Base-by-base conservation (phyloP, 306 rosid genomes). In the Cucumis melo region DNA sequence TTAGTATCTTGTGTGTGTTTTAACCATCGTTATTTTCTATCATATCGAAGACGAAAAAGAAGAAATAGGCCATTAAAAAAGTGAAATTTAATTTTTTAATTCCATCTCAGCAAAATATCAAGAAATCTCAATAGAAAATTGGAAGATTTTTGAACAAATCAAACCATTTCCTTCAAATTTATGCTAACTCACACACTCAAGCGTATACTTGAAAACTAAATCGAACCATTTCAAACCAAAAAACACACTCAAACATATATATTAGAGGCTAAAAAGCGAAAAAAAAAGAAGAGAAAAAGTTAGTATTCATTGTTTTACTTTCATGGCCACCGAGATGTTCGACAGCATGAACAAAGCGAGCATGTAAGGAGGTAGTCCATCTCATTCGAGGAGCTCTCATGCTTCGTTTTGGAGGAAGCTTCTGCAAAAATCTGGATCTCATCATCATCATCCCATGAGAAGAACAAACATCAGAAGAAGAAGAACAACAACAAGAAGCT, bases 311-410 rank as follows among this genome's bases (percentile, higher is more conserved):
- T 12, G 5, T 27, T 50, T 80, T 89, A 93, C 98, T 93, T 87
- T 93, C 97, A 79, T 91, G 98, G 81, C 98, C 98, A 27, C 98
- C 98, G 11, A 93, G 98, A 71, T 89, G 97, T 82, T 93, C 96
- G 79, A 93, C 98, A 10, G 98, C 98, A 63, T 91, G 96, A 77
- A 93, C 97, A 54, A 93, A 93, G 76, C 97, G 77, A 73, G 96
- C 90, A 59, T 93, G 98, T 24, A 93, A 89, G 11, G 98, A 89
- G 75, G 89, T 91, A 0, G 98, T 93, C 98, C 98, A 93, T 14
- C 97, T 82, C 98, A 93, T 93, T 83, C 98, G 86, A 0, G 98
- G 98, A 0, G 98, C 97, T 64, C 98, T 85, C 97, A 91, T 93
- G 80, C 97, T 91, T 39, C 98, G 80, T 74, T 87, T 93, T 5